Base-by-base conservation (phyloP, 1,284 basidiomycete species). In the Cryptococcus sp. region DNA sequence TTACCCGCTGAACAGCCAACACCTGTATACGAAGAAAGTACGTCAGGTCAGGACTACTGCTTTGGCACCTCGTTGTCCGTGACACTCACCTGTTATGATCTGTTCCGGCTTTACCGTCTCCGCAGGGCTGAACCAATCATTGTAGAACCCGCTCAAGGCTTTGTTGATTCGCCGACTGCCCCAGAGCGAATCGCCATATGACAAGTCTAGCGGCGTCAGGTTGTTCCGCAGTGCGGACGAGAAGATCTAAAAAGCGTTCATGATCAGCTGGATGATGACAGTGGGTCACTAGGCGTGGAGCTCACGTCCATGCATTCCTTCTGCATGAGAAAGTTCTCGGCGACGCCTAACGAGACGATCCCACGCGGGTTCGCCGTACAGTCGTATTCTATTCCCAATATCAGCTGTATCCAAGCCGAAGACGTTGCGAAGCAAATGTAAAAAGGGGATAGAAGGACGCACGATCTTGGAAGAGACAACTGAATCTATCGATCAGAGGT, bases 291-390 rank as follows among this genome's bases (percentile, higher is more conserved):
- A 35, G 31, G 2, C 13, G 31, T 35, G 10, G 7, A 10, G 31
- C 66, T 48, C 42, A 73, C 70, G 53, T 74, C 69, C 50, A 73
- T 45, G 59, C 73, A 76, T 60, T 76, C 73, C 23, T 71, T 64
- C 60, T 76, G 70, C 67, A 77, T 75, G 49, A 78, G 60, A 46
- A 76, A 77, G 66, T 81, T 80, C 64, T 80, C 80, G 1, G 80
- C 79, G 1, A 80, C 77, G n/a, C 80, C 79, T 64, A 80, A 65
- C 5, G 78, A 79, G n/a, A 80, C 74, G 51, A 80, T 78, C 3
- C 79, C 80, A 15, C 68, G 63, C 1, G 78, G 76, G 59, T 77
- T 79, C 16, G 46, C 47, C 55, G 65, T 63, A 60, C 72, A 74
- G 60, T 76, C 66, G 55, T 76, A 76, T 54, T 77, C 73, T 76